These are phyloP conservation scores for Penicillium maclennaniae DNA, from an alignment of 495 filamentous ascomycete species.

Conservation along the genomic window DNA sequence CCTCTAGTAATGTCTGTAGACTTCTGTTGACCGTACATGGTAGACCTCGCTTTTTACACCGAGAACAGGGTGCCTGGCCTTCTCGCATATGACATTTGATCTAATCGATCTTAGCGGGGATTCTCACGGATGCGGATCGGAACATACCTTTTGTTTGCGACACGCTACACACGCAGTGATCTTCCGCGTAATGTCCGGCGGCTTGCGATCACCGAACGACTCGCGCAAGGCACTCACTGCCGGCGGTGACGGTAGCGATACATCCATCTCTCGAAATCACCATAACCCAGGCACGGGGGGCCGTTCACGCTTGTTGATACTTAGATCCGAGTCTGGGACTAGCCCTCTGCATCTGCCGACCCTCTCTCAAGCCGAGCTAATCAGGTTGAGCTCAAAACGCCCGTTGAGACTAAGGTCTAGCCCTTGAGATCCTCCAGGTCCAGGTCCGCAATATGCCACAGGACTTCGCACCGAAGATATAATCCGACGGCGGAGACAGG, in stretches of 20 bases:
- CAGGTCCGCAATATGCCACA: background rate
- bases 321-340: background rate
- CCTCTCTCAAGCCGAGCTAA: background rate
- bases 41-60: slow-evolving; percentile 28
- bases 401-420: background rate
- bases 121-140: background rate
- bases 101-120: slow-evolving; percentile 8
- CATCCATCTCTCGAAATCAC: slow-evolving; percentile 9
- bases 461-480: slow-evolving; percentile 23
- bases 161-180: slow-evolving; percentile 42
- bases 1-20: slow-evolving; percentile 35
- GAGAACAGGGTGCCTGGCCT: slow-evolving; percentile 26
- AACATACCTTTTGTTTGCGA: slow-evolving; percentile 34
- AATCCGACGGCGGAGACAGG: background rate
- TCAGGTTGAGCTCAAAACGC: background rate
- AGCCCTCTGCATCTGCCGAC: background rate
- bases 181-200: slow-evolving; percentile 35
- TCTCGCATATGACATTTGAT: slow-evolving; percentile 45
- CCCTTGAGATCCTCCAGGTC: background rate
- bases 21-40: slow-evolving; percentile 32
- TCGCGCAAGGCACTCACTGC: slow-evolving; percentile 27
- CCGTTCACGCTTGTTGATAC: background rate
- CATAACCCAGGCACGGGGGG: background rate
- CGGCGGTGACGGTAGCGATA: slow-evolving; percentile 16
- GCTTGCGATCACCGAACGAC: slow-evolving; percentile 33